A percentile compares a stretch with the other conserved stretches of the same genome.
Evolutionary conservation across 2,329 filamentous ascomycete genomes (phyloP).

Genomic region (Exophiala spinifera): DNA sequence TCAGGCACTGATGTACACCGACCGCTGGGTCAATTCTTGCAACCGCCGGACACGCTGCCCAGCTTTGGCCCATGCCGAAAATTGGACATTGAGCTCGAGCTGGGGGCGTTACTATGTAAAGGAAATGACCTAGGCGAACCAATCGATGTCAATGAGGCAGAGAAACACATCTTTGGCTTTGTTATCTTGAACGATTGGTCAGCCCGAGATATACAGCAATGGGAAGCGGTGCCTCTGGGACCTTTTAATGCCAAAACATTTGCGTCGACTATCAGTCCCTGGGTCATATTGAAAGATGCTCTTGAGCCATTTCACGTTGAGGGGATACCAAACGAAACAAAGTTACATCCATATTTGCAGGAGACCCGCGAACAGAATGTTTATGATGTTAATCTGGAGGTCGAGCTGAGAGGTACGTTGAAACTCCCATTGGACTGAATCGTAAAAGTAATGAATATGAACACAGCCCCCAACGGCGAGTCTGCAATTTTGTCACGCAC

Average conservation of each 20-base stretch:
- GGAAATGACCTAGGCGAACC: slow-evolving; percentile 57
- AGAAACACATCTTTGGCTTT: slow-evolving; percentile 70
- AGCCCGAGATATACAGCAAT: slow-evolving; percentile 13
- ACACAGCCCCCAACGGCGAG: no score
- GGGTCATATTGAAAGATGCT: slow-evolving; percentile 2
- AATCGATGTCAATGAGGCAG: slow-evolving; percentile 61
- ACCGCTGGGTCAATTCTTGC: no score
- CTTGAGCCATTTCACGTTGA: no score
- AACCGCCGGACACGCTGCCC: background rate
- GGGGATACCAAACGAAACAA: no score
- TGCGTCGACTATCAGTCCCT: slow-evolving; percentile 10
- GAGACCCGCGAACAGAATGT: background rate
- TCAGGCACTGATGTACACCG: slow-evolving; percentile 57
- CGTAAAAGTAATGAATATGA: no score
- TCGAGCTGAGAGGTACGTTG: slow-evolving; percentile 1
- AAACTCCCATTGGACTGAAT: no score
- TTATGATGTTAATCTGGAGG: slow-evolving; percentile 2
- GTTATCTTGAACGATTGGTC: slow-evolving; percentile 80
- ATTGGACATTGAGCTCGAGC: slow-evolving; percentile 75
- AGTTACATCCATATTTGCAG: no score
- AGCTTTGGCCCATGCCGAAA: slow-evolving; percentile 59
- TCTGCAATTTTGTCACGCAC: slow-evolving; percentile 1
- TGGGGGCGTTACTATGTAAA: slow-evolving; percentile 68
- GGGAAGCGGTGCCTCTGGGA: slow-evolving; percentile 11
- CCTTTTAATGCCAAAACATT: slow-evolving; percentile 17